Percentiles rank a stretch among this genome's conserved stretches.
These are phyloP conservation scores for Melaleuca quinquenervia DNA, from an alignment of 345 rosid species.

Conservation along the genomic window DNA sequence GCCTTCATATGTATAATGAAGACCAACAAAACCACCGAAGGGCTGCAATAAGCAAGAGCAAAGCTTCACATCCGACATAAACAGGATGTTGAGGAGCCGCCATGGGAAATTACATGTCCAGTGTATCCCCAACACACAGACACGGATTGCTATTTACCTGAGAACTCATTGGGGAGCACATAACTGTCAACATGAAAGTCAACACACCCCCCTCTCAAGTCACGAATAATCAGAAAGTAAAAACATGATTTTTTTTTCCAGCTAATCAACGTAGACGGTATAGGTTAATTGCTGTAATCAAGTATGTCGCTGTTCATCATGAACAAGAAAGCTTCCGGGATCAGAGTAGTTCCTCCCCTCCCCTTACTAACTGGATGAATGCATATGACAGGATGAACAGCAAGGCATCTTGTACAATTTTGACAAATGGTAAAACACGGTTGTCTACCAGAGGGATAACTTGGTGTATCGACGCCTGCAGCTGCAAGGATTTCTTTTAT, in stretches of 20 bases:
- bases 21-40: background rate
- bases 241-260: background rate
- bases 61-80: background rate
- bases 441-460: constrained; percentile 27
- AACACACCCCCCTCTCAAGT: background rate
- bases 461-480: constrained; percentile 41
- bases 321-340: background rate
- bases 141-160: background rate
- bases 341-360: background rate
- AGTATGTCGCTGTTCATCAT: no score
- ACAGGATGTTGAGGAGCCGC: background rate
- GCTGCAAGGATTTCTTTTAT: constrained; percentile 41
- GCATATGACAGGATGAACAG: background rate
- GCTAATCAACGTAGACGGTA: background rate
- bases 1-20: background rate
- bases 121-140: background rate
- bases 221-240: background rate
- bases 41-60: background rate
- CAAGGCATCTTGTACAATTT: background rate
- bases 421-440: background rate
- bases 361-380: background rate
- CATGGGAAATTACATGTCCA: background rate
- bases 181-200: background rate
- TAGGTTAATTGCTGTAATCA: no score
- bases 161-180: background rate